These are phyloP conservation scores for Aegilops umbellulata DNA, from an alignment of 176 grass and related monocot genomes.

Conservation along the genomic window DNA sequence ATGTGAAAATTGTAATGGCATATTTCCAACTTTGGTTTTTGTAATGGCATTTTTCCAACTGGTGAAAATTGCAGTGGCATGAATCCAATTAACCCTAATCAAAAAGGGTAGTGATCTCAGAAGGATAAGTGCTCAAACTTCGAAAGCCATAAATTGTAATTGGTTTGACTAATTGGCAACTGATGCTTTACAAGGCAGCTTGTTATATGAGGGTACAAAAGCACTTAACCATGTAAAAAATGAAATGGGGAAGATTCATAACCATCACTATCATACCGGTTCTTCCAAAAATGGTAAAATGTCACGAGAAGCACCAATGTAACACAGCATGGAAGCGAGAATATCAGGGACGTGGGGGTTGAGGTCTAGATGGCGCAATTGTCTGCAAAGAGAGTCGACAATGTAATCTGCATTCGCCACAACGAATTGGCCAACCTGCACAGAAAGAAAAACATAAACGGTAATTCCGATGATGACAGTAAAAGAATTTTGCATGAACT, in stretches of 20 bases:
- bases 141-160: neutral
- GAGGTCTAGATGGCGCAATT: constrained; percentile 80
- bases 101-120: neutral
- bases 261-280: constrained; percentile 55
- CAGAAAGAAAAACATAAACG: constrained; percentile 26
- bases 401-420: constrained; percentile 92
- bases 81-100: too few relatives aligned
- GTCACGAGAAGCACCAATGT: constrained; percentile 86
- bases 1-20: too few relatives aligned
- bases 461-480: constrained; percentile 7
- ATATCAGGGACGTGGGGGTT: constrained; percentile 89
- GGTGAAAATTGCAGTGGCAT: too few relatives aligned
- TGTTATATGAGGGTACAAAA: neutral
- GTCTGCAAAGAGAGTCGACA: constrained; percentile 81
- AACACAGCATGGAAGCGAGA: constrained; percentile 87
- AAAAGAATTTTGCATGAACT: constrained; percentile 16
- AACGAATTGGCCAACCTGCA: constrained; percentile 84
- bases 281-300: constrained; percentile 95
- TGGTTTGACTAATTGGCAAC: neutral
- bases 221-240: neutral
- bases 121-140: constrained; percentile 5
- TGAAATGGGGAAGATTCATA: constrained; percentile 24
- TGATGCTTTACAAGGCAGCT: neutral
- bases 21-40: too few relatives aligned
- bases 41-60: too few relatives aligned